A percentile compares a stretch with the other conserved stretches of the same genome.
Conservation (phyloP, 1,139 yeast genomes). For the Saccharomyces pastorianus region DNA sequence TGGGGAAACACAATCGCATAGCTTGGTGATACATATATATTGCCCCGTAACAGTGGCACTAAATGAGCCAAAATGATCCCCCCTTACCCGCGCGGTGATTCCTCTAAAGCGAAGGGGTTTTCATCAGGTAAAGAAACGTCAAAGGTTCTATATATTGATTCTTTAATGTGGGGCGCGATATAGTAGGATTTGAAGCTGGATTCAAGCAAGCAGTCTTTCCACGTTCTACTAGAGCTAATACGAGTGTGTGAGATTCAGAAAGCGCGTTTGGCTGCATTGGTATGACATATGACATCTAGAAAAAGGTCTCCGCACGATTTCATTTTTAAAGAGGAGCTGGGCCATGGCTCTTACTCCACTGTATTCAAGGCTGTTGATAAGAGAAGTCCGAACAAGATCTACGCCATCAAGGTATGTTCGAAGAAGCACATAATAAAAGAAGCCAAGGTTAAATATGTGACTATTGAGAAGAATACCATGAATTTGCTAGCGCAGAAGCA, state of each 20-base stretch:
- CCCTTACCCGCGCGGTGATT: not conserved
- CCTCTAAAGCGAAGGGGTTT: not conserved
- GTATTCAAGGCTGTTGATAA: slow-evolving; percentile 77
- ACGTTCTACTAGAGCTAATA: not conserved
- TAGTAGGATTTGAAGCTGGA: not conserved
- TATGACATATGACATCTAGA: slow-evolving; percentile 32
- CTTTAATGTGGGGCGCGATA: not conserved
- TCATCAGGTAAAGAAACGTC: not conserved
- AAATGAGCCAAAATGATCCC: not conserved
- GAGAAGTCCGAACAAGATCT: slow-evolving; percentile 35
- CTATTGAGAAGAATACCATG: slow-evolving; percentile 88
- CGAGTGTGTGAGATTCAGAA: not conserved
- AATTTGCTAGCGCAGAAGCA: slow-evolving; percentile 61
- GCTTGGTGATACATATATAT: too few relatives aligned
- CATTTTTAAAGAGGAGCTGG: slow-evolving; percentile 76
- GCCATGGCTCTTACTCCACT: slow-evolving; percentile 95
- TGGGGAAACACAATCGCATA: not conserved
- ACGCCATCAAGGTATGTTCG: slow-evolving; percentile 86
- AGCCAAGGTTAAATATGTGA: slow-evolving; percentile 90
- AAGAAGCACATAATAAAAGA: slow-evolving; percentile 92
- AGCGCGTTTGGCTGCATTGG: not conserved
- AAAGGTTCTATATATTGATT: not conserved
- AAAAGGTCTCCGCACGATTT: slow-evolving; percentile 75
- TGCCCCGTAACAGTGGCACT: too few relatives aligned
- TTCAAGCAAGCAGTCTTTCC: not conserved